A percentile compares a stretch with the other conserved stretches of the same genome.
phyloP scores from a whole-genome alignment of 2,329 filamentous ascomycete species.

The Exophiala bonariae region DNA sequence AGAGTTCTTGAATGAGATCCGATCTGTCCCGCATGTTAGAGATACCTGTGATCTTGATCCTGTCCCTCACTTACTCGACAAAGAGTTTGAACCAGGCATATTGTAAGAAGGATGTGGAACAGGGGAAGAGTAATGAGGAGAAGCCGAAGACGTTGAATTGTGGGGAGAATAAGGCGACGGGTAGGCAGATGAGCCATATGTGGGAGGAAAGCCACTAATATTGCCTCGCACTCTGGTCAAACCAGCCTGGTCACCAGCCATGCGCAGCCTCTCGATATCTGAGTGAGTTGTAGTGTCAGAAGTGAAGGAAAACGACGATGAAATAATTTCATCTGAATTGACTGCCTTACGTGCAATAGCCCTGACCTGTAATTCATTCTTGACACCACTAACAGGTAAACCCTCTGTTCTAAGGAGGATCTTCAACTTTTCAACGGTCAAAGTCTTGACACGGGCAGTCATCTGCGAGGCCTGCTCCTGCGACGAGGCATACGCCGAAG shows the following conservation, averaged over 20 bases:
- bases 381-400: conserved; percentile 78
- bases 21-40: conserved; percentile 35
- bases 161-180: conserved; percentile 25
- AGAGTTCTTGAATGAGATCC: conserved; percentile 67
- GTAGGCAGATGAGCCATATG: conserved; percentile 16
- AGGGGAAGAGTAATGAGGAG: conserved; percentile 25
- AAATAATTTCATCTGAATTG: no score
- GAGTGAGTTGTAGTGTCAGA: conserved; percentile 9
- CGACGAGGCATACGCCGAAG: conserved; percentile 15
- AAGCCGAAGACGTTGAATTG: conserved; percentile 25
- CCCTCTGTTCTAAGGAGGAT: conserved; percentile 73
- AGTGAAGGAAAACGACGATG: conserved; percentile 3
- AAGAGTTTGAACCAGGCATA: conserved; percentile 12
- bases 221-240: conserved; percentile 21
- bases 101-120: conserved; percentile 15
- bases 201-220: conserved; percentile 17
- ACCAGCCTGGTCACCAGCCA: conserved; percentile 14
- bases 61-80: conserved; percentile 14
- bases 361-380: conserved; percentile 75
- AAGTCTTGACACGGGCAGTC: conserved; percentile 50
- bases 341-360: conserved; percentile 69
- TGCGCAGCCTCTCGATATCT: conserved; percentile 26
- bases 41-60: neutral
- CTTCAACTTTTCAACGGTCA: conserved; percentile 69
- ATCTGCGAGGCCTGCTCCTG: conserved; percentile 20